phyloP scores from a whole-genome alignment of 2,329 filamentous ascomycete species.

The Botrytis hyacinthi region DNA sequence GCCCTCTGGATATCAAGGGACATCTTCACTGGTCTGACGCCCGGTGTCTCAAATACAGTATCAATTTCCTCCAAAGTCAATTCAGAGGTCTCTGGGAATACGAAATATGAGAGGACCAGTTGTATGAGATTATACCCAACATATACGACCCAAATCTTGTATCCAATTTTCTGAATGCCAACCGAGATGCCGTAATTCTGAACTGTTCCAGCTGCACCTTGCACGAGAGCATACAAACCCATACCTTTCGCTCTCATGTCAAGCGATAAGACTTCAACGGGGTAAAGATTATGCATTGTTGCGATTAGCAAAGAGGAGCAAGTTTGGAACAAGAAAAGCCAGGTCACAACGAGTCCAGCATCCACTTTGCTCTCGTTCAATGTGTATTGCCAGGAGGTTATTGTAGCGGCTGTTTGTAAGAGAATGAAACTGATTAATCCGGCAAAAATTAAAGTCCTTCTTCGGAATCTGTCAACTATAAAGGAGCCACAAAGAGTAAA shows the following conservation, averaged over 20 bases:
- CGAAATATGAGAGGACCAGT: constrained; percentile 49
- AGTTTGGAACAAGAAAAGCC: constrained; percentile 50
- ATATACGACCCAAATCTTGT: constrained; percentile 52
- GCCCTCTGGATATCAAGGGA: constrained; percentile 43
- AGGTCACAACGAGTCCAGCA: constrained; percentile 45
- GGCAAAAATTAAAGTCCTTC: constrained; percentile 46
- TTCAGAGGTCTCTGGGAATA: constrained; percentile 71
- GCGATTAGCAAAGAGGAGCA: constrained; percentile 47
- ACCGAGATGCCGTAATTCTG: constrained; percentile 46
- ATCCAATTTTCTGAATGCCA: constrained; percentile 47
- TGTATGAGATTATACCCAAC: constrained; percentile 50
- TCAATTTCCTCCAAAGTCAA: constrained; percentile 71
- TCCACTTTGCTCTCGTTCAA: constrained; percentile 33
- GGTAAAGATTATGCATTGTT: constrained; percentile 40
- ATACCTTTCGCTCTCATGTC: constrained; percentile 42
- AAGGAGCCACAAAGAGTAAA: constrained; percentile 28
- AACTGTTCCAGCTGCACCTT: constrained; percentile 35
- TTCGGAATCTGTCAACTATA: constrained; percentile 29
- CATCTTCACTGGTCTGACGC: constrained; percentile 46
- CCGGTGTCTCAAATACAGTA: constrained; percentile 53
- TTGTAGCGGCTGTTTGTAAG: constrained; percentile 47
- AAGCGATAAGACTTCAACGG: constrained; percentile 40
- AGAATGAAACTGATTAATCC: constrained; percentile 45
- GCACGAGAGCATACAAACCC: constrained; percentile 34
- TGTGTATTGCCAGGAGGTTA: constrained; percentile 48